phyloP scores from a whole-genome alignment of 768 basidiomycete species.

The Calvatia gigantea region DNA sequence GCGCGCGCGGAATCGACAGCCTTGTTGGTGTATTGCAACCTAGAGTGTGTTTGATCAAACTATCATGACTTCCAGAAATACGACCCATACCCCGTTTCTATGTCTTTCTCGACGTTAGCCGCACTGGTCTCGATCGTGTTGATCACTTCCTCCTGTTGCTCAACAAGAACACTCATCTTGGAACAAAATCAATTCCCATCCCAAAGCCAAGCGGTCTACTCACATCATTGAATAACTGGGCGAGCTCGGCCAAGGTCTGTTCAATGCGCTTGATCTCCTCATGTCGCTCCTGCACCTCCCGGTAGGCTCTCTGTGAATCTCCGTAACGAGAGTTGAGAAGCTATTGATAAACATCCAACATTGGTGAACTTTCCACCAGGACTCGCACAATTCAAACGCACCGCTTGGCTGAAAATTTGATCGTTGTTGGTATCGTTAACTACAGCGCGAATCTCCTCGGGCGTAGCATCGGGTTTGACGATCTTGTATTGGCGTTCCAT shows the following conservation, averaged over 20 bases:
- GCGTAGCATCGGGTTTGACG: conserved; percentile 90
- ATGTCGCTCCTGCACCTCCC: conserved; percentile 96
- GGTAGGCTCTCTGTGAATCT: conserved; percentile 85
- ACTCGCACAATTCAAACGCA: conserved; percentile 27
- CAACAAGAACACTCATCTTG: conserved; percentile 92
- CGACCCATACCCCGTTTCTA: conserved; percentile 71
- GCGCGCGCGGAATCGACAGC: conserved; percentile 84
- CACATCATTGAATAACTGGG: conserved; percentile 94
- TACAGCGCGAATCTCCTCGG: conserved; percentile 84
- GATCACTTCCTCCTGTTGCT: conserved; percentile 91
- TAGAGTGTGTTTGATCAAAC: conserved; percentile 26
- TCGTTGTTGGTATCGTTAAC: conserved; percentile 78
- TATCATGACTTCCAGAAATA: not conserved
- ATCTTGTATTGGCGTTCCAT: conserved; percentile 88
- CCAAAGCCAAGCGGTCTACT: conserved; percentile 20
- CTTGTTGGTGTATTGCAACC: conserved; percentile 78
- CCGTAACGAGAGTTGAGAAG: conserved; percentile 84
- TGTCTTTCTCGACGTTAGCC: conserved; percentile 71
- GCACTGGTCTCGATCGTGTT: conserved; percentile 80
- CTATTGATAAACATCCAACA: conserved; percentile 34
- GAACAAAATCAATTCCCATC: not conserved
- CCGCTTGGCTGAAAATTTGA: conserved; percentile 91
- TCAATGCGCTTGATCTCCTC: conserved; percentile 96
- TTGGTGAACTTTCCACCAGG: not conserved
- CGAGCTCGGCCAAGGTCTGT: conserved; percentile 86